These are phyloP conservation scores for Golubevia sp. DNA, from an alignment of 1,284 basidiomycete species.

Conservation along the genomic window DNA sequence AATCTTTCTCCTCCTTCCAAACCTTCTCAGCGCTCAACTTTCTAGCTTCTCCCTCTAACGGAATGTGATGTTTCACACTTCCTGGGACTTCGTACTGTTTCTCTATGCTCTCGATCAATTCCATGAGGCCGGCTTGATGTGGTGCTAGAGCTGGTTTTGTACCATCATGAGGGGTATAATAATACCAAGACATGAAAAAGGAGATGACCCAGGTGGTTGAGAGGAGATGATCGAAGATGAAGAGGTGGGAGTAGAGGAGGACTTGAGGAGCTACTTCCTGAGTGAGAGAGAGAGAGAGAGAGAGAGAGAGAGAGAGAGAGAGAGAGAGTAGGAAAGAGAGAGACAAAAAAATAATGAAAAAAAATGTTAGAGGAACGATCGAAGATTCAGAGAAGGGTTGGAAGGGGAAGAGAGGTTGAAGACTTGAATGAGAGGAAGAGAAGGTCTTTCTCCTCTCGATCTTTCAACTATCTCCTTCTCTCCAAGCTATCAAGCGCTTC, in stretches of 20 bases:
- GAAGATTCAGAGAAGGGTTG: background rate
- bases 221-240: conserved; percentile 87
- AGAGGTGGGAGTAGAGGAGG: conserved; percentile 88
- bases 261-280: conserved; percentile 85
- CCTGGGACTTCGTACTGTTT: conserved; percentile 35
- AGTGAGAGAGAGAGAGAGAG: conserved; percentile 3
- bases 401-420: conserved; percentile 12
- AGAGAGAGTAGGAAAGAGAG: background rate
- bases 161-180: conserved; percentile 84
- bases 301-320: background rate
- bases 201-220: conserved; percentile 89
- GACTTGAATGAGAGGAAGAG: background rate
- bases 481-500: background rate
- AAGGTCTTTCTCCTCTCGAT: conserved; percentile 12
- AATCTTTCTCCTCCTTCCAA: conserved; percentile 87
- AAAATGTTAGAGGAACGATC: background rate
- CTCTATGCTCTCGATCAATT: conserved; percentile 56
- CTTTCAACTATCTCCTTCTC: too few species aligned
- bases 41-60: conserved; percentile 63
- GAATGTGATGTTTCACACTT: conserved; percentile 43
- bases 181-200: conserved; percentile 88
- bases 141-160: conserved; percentile 26
- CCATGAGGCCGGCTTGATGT: conserved; percentile 55
- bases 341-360: background rate
- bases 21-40: conserved; percentile 62